Conservation (phyloP, 441 rosid species). For the Cnidoscolus chayamansa region DNA sequence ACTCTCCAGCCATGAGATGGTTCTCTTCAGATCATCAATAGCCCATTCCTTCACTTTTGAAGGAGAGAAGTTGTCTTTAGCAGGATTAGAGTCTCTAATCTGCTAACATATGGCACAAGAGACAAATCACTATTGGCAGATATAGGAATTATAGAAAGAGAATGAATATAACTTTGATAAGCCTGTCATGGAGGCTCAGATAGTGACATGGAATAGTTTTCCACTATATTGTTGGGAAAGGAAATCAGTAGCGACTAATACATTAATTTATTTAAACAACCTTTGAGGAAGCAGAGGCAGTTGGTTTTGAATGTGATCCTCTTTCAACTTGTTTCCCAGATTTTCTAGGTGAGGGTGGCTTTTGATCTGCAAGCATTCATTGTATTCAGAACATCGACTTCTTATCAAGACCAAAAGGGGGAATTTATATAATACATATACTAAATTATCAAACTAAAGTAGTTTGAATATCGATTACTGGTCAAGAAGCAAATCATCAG, state of each 20-base stretch:
- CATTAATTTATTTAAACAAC: constrained; percentile 30
- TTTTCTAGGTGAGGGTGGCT: constrained; percentile 33
- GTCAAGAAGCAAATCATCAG: background rate
- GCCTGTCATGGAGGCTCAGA: background rate
- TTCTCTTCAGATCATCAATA: constrained; percentile 59
- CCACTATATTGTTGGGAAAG: background rate
- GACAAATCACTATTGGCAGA: constrained; percentile 14
- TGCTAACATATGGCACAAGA: constrained; percentile 29
- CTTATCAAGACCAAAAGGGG: background rate
- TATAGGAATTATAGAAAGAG: constrained; percentile 9
- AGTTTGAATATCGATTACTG: background rate
- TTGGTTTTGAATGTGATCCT: constrained; percentile 36
- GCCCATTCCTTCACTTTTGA: constrained; percentile 76
- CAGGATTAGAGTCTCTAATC: constrained; percentile 34
- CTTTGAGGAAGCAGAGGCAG: constrained; percentile 42
- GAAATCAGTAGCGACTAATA: background rate
- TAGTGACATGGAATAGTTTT: background rate
- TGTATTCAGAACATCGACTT: constrained; percentile 25
- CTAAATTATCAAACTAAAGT: background rate
- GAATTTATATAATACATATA: background rate
- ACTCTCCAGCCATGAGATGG: constrained; percentile 77
- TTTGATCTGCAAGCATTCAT: constrained; percentile 44
- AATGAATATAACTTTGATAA: background rate
- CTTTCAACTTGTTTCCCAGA: constrained; percentile 44
- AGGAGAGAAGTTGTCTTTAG: constrained; percentile 39